phyloP scores from a whole-genome alignment of 2,329 filamentous ascomycete species.

The Fusarium cicatricum region DNA sequence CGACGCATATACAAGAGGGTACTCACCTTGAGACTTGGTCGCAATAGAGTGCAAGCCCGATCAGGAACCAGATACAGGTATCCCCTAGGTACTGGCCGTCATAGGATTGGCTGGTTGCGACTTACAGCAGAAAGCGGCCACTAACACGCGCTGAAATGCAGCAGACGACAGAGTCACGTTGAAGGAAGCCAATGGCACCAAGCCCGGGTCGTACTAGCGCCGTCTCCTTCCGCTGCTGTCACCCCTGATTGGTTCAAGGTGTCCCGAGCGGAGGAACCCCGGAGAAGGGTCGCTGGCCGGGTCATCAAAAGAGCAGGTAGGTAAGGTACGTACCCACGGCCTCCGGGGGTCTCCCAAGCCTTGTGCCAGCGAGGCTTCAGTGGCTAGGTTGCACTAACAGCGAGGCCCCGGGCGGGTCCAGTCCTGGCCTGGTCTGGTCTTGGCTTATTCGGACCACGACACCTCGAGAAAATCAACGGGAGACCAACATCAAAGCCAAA shows the following conservation, averaged over 20 bases:
- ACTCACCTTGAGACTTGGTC: conserved; percentile 18
- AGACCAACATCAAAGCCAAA: conserved; percentile 46
- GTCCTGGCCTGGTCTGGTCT: conserved; percentile 18
- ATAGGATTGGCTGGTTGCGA: conserved; percentile 13
- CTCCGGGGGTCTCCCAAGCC: conserved; percentile 15
- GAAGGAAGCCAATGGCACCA: conserved; percentile 12
- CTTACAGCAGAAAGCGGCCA: conserved; percentile 32
- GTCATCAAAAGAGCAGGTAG: conserved; percentile 15
- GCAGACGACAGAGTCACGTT: conserved; percentile 36
- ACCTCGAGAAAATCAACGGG: conserved; percentile 50
- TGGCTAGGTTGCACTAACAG: conserved; percentile 35
- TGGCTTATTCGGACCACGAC: conserved; percentile 53
- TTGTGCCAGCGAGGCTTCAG: conserved; percentile 26
- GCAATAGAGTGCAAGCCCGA: conserved; percentile 19
- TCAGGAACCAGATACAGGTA: conserved; percentile 26
- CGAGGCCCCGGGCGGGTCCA: conserved; percentile 29
- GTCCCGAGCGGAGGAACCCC: conserved; percentile 44
- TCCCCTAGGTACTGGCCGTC: conserved; percentile 9
- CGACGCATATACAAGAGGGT: conserved; percentile 17
- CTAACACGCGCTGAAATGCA: conserved; percentile 34
- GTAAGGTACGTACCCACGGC: conserved; percentile 35
- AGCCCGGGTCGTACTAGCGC: conserved; percentile 36
- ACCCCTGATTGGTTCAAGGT: conserved; percentile 37
- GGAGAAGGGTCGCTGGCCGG: conserved; percentile 37
- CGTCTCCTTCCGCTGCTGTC: conserved; percentile 8